Evolutionary conservation across 345 rosid genomes (phyloP), one percentile per base, ranked within the genome.

Genomic region (Excoecaria cochinchinensis): DNA sequence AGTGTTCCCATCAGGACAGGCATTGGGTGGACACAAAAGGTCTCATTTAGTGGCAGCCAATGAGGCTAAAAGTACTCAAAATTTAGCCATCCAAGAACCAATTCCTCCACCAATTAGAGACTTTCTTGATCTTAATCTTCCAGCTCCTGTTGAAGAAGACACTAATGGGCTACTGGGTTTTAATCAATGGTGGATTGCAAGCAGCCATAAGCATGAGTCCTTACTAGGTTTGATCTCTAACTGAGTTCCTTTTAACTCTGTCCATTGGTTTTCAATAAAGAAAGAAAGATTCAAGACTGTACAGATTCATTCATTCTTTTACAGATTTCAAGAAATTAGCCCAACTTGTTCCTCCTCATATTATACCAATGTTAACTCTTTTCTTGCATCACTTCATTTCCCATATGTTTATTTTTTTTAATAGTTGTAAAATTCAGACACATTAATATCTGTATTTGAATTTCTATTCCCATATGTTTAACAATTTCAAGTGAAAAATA

Each of bases 1-100:
- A 60, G 90, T 89, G 40, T 93, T 91, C 75, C 85, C 85, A 6
- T 76, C 91, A 66, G 98, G 98, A 46, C 98, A 93, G 78, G 97
- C 98, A 12, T 79, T 93, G 67, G 95, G 97, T 0, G 98, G 98
- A 64, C 97, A 90, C 72, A 91, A 89, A 84, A 93, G 98, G 73
- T 86, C 92, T 78, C 94, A 88, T 78, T 70, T 88, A 51, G 63
- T 82, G 24, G 70, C 47, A 38, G 72, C 39, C 25, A 63, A 14
- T 40, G 48, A 80, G 39, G 76, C 72, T 48, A 80, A 74, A 77
- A 74, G 46, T 9, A 69, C 57, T 40, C 74, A 71, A 15, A 52
- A 57, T 24, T 68, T 67, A 46, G 42, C 76, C 55, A 70, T 53
- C 38, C 53, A 72, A 67, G 72, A 78, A 68, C 80, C 81, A 4